Conservation (phyloP, 2,329 filamentous ascomycete genomes). For the Tolypocladium cylindrosporum region DNA sequence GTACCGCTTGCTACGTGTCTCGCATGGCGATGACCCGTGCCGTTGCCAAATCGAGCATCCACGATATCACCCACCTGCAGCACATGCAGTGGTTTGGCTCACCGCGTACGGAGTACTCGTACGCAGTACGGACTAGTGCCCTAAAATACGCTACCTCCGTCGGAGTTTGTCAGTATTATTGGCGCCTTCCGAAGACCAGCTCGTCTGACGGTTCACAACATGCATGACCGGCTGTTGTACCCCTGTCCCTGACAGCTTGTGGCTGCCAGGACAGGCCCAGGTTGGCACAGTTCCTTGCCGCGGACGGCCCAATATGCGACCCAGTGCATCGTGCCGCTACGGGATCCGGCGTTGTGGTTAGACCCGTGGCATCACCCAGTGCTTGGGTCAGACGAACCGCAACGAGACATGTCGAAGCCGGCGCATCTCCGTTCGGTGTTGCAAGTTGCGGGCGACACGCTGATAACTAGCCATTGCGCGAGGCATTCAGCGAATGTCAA, state of each 20-base stretch:
- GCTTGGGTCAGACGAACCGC: not conserved
- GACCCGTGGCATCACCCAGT: not conserved
- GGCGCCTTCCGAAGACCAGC: not conserved
- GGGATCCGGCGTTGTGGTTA: conserved; percentile 6
- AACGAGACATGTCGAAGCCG: not conserved
- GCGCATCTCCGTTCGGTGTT: not conserved
- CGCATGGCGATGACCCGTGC: not conserved
- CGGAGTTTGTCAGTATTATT: not conserved
- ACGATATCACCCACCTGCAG: not conserved
- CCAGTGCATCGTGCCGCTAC: conserved; percentile 1
- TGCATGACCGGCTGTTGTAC: conserved; percentile 3
- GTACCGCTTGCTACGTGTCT: not conserved
- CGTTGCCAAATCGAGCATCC: not conserved
- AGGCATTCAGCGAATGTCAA: not conserved
- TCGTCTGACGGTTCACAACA: conserved; percentile 6
- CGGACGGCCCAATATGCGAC: not conserved
- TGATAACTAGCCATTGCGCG: not conserved
- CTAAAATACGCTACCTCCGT: not conserved
- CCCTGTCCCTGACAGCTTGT: conserved; percentile 4
- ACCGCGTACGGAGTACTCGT: not conserved
- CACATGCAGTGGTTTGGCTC: not conserved
- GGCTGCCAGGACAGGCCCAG: conserved; percentile 3
- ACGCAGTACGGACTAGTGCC: not conserved
- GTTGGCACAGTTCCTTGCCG: not conserved
- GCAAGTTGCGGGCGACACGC: not conserved